These are phyloP conservation scores for Zalaria sp. DNA, from an alignment of 2,329 filamentous ascomycete genomes.

Conservation along the genomic window DNA sequence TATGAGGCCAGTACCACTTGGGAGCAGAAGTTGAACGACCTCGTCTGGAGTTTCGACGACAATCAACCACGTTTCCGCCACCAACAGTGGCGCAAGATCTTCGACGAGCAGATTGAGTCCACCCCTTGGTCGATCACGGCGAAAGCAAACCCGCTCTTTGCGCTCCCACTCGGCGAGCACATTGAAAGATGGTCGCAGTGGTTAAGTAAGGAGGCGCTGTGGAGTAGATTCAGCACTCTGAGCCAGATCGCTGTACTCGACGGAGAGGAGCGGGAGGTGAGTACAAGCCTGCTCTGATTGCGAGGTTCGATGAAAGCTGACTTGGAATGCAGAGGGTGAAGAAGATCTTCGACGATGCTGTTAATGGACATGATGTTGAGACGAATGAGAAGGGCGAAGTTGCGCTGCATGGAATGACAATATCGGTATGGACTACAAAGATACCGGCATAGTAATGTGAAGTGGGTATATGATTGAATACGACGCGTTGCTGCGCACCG, in stretches of 20 bases:
- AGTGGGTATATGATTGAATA: no score
- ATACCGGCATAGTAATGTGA: conserved; percentile 15
- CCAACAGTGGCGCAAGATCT: conserved; percentile 48
- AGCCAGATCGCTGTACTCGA: conserved; percentile 51
- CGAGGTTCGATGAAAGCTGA: neutral
- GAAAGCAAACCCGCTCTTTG: conserved; percentile 40
- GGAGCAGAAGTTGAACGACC: conserved; percentile 48
- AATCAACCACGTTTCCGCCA: conserved; percentile 52
- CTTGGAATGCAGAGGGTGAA: conserved; percentile 15
- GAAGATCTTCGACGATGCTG: conserved; percentile 39
- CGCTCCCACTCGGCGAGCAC: conserved; percentile 46
- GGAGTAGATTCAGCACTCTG: conserved; percentile 50
- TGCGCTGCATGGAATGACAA: conserved; percentile 49
- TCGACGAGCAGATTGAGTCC: conserved; percentile 42
- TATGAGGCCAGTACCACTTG: conserved; percentile 45
- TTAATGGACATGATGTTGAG: conserved; percentile 39
- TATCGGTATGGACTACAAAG: conserved; percentile 46
- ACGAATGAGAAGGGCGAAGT: conserved; percentile 49
- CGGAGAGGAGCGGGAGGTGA: conserved; percentile 33
- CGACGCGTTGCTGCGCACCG: no score
- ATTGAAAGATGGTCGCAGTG: conserved; percentile 43
- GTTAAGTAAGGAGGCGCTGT: conserved; percentile 45
- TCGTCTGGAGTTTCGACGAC: conserved; percentile 43
- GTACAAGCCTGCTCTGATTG: conserved; percentile 6
- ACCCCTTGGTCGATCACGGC: conserved; percentile 32